phyloP scores from a whole-genome alignment of 495 filamentous ascomycete species.

The Talaromyces trachyspermus region DNA sequence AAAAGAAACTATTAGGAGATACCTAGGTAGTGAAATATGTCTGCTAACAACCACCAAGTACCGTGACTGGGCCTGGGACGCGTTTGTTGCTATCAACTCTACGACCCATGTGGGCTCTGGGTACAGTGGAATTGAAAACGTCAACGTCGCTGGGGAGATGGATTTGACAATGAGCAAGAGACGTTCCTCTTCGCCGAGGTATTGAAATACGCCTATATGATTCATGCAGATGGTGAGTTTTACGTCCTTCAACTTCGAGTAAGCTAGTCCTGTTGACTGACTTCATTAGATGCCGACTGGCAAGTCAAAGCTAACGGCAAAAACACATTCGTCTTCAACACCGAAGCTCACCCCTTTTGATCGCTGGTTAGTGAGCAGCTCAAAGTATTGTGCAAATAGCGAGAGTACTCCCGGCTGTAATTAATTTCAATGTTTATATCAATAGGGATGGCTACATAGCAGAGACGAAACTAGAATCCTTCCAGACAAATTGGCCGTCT shows the following conservation, averaged over 20 bases:
- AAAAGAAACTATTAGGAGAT: too few species aligned
- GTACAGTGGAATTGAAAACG: conserved; percentile 57
- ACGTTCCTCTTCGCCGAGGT: conserved; percentile 90
- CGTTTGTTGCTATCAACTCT: conserved; percentile 61
- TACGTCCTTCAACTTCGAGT: not conserved
- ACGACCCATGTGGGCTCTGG: conserved; percentile 59
- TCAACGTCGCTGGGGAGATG: conserved; percentile 59
- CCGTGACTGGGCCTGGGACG: conserved; percentile 80
- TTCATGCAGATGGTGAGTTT: conserved; percentile 41
- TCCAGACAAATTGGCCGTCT: too few species aligned
- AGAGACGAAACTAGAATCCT: too few species aligned
- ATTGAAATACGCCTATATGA: conserved; percentile 76
- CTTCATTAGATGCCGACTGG: conserved; percentile 43
- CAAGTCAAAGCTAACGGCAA: conserved; percentile 46
- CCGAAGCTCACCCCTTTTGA: conserved; percentile 64
- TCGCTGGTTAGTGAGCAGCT: conserved; percentile 18
- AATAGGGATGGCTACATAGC: too few species aligned
- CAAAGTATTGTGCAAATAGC: not conserved
- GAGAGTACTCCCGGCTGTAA: too few species aligned
- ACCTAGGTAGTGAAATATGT: too few species aligned
- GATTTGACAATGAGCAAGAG: conserved; percentile 65
- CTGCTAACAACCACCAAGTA: conserved; percentile 45
- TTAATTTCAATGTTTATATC: too few species aligned
- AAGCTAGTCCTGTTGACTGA: not conserved
- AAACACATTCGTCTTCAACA: conserved; percentile 65